Conservation (phyloP, 495 filamentous ascomycete genomes). For the Penicillium ucsense region DNA sequence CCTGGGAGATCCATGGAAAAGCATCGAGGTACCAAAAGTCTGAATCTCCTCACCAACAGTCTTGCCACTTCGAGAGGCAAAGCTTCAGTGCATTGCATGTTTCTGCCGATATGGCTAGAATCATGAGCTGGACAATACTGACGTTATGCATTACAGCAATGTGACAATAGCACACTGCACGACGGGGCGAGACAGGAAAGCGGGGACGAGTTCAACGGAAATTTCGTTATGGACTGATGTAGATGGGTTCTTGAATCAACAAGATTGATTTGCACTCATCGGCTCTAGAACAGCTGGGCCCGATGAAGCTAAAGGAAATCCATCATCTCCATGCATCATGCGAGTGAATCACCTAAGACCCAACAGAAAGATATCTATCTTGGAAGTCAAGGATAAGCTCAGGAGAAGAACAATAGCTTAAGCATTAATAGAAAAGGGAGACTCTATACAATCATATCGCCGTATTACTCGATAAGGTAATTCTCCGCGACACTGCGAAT, state of each 20-base stretch:
- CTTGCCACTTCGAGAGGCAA: background rate
- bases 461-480: slow-evolving; percentile 64
- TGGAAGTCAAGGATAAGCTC: slow-evolving; percentile 4
- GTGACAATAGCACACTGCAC: slow-evolving; percentile 5
- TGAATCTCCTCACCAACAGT: slow-evolving; percentile 4
- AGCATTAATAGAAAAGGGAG: slow-evolving; percentile 33
- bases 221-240: too few species aligned
- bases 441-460: slow-evolving; percentile 28
- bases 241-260: too few species aligned
- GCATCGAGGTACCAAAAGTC: slow-evolving; percentile 12
- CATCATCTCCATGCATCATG: background rate
- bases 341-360: slow-evolving; percentile 9
- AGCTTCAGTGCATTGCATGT: too few species aligned
- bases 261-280: too few species aligned
- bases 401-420: slow-evolving; percentile 7
- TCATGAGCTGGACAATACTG: slow-evolving; percentile 10
- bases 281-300: too few species aligned
- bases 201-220: too few species aligned
- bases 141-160: slow-evolving; percentile 16
- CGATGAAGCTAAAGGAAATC: background rate
- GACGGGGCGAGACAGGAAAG: too few species aligned
- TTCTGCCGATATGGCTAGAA: too few species aligned
- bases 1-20: slow-evolving; percentile 5
- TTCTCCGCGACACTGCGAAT: slow-evolving; percentile 74
- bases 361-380: background rate